phyloP scores from a whole-genome alignment of 768 basidiomycete species.

The Phylloporus sp. region DNA sequence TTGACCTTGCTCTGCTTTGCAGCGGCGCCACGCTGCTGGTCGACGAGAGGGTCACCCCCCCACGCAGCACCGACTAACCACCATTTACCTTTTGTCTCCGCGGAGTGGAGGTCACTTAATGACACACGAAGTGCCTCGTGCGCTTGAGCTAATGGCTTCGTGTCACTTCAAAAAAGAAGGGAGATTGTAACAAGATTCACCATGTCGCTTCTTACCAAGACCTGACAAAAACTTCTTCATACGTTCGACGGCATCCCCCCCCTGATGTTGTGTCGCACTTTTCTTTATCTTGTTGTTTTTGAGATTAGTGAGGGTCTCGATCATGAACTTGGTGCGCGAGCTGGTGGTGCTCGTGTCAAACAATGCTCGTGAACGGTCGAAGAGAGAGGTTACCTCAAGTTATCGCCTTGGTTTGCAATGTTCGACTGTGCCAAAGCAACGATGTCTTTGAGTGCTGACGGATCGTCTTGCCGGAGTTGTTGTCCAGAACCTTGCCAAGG shows the following conservation, averaged over 20 bases:
- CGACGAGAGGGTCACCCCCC: slow-evolving; percentile 87
- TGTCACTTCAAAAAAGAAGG: not conserved
- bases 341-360: slow-evolving; percentile 37
- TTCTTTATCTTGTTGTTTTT: slow-evolving; percentile 87
- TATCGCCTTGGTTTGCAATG: slow-evolving; percentile 47
- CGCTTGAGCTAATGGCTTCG: slow-evolving; percentile 56
- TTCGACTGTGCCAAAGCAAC: slow-evolving; percentile 76
- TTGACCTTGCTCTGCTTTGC: slow-evolving; percentile 20
- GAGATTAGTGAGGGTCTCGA: slow-evolving; percentile 87
- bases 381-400: slow-evolving; percentile 44
- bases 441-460: slow-evolving; percentile 88
- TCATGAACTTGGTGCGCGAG: slow-evolving; percentile 91
- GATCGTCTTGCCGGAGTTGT: slow-evolving; percentile 90
- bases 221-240: slow-evolving; percentile 86
- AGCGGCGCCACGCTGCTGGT: slow-evolving; percentile 45
- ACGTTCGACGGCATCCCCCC: slow-evolving; percentile 70
- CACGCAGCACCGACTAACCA: slow-evolving; percentile 98
- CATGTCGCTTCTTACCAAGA: slow-evolving; percentile 72
- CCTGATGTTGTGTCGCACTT: slow-evolving; percentile 61
- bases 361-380: not conserved
- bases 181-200: slow-evolving; percentile 33
- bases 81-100: slow-evolving; percentile 92
- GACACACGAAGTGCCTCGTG: slow-evolving; percentile 87
- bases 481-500: slow-evolving; percentile 78
- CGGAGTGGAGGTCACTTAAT: slow-evolving; percentile 77